These are phyloP conservation scores for Jatropha multifida DNA, from an alignment of 441 rosid species.

Conservation along the genomic window DNA sequence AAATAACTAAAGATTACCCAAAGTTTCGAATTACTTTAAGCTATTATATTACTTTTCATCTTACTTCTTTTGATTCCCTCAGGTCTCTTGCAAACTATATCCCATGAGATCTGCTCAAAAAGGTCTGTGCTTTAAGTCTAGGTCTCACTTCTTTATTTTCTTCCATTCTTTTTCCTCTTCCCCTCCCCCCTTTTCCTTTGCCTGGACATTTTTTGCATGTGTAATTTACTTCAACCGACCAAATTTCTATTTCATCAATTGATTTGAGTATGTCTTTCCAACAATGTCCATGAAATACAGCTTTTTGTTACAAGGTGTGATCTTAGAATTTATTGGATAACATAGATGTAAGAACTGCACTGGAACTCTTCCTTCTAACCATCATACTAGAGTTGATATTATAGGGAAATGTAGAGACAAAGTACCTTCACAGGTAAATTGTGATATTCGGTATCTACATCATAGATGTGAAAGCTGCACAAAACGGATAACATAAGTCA, in stretches of 20 bases:
- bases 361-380: too few relatives aligned
- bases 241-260: not conserved
- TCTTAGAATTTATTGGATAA: too few relatives aligned
- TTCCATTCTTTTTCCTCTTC: too few relatives aligned
- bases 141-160: not conserved
- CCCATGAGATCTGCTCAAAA: not conserved
- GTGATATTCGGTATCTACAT: slow-evolving; percentile 66
- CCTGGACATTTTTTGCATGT: too few relatives aligned
- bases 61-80: not conserved
- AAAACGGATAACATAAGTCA: not conserved
- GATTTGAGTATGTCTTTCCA: not conserved
- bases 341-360: too few relatives aligned
- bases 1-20: not conserved
- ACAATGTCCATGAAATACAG: not conserved
- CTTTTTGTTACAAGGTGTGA: not conserved
- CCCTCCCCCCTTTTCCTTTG: too few relatives aligned
- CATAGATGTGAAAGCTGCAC: slow-evolving; percentile 64
- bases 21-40: not conserved
- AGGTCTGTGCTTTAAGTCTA: not conserved
- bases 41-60: not conserved
- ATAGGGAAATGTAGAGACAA: not conserved
- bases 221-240: not conserved
- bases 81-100: not conserved
- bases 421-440: slow-evolving; percentile 65
- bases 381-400: too few relatives aligned